Evolutionary conservation across 2,329 filamentous ascomycete genomes (phyloP), one percentile per base, ranked within the genome.

Genomic region (Aspergillaceae sp.): DNA sequence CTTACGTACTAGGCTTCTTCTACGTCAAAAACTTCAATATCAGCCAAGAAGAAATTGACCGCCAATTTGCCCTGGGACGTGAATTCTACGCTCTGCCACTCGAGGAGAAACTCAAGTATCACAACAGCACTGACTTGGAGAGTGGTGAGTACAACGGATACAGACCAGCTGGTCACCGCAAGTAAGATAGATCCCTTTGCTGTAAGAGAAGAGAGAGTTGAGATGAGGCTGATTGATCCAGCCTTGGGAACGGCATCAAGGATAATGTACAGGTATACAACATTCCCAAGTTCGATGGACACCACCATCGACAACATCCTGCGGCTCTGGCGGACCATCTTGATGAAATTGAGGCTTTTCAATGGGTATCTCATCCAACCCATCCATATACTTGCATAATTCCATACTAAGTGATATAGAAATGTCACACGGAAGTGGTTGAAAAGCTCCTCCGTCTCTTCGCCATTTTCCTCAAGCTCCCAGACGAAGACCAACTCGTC

Each of bases 1-100:
- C 8, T 37, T n/a, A 42, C 34, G 10, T 28, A n/a, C 3, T 62
- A 52, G 76, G 79, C 0, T 79, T 83, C 65, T 83, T 83, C 64
- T 82, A 82, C 50, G 74, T 83, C 19, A 76, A 74, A 48, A 80
- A 82, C 62, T 82, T 78, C 50, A 79, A 78, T 30, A 69, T 83
- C n/a, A 66, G 64, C 1, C 77, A 82, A 57, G 77, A 80, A 41
- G 68, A 80, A 56, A 72, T 83, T 1, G 74, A 83, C 51, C 67
- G 70, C 4, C 79, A 83, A 51, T 83, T 82, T 50, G 77, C 79
- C 8, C 71, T 83, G 2, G 79, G 74, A 1, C 77, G 78, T 47
- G 69, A 76, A 33, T 74, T 83, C 50, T 82, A 82, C 55, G 59
- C 73, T 4, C 65, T 83, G 0, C 70, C 78, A 0, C 66, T 71